Evolutionary conservation across 306 rosid species (phyloP).

Genomic region (Vigna mungo): DNA sequence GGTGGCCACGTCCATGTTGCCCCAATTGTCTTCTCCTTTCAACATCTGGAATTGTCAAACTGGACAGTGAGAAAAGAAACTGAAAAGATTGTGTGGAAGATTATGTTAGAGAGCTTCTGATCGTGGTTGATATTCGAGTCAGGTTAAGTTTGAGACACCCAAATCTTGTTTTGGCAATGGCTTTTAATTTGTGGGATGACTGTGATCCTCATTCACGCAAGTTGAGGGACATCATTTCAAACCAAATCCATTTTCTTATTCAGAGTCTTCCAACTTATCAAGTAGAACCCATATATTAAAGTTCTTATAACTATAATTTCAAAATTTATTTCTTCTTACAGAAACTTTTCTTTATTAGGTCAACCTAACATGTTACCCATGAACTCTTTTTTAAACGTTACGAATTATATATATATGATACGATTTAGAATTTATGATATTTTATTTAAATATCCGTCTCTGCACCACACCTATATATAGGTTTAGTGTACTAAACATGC

Average conservation of each 20-base stretch:
- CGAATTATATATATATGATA: background rate
- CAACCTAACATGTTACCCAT: background rate
- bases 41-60: conserved; percentile 19
- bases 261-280: conserved; percentile 25
- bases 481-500: background rate
- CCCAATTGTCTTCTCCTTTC: conserved; percentile 2
- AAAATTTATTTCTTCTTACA: conserved; percentile 9
- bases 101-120: conserved; percentile 36
- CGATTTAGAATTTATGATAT: background rate
- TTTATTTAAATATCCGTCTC: background rate
- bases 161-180: conserved; percentile 37
- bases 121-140: conserved; percentile 29
- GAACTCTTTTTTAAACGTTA: background rate
- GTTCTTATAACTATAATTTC: conserved; percentile 16
- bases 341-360: conserved; percentile 15
- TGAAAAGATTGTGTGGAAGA: conserved; percentile 40
- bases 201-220: conserved; percentile 39
- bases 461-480: background rate
- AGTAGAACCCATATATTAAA: conserved; percentile 15
- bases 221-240: conserved; percentile 42
- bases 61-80: background rate
- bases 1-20: conserved; percentile 46
- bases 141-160: conserved; percentile 34
- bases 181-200: conserved; percentile 41
- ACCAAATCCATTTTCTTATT: background rate